Base-by-base conservation (phyloP, 148 eudicot species). In the Chenopodium formosanum region DNA sequence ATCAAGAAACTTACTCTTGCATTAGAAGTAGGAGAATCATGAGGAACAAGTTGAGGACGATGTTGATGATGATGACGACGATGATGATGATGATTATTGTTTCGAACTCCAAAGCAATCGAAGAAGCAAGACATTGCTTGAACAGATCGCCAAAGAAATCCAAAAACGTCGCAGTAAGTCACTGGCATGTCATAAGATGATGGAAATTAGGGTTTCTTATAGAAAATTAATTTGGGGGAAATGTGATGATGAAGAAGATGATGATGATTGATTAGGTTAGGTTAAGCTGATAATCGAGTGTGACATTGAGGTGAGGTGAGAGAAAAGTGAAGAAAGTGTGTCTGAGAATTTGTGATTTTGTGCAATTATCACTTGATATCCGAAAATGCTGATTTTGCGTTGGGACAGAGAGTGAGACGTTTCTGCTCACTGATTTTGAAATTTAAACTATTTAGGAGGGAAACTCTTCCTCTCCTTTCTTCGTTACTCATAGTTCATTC, bases 111-210 rank as follows among this genome's bases (percentile, higher is more conserved):
- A 62, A 89, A 89, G 67, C 91, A 89, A 71, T 86, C 87, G 76
- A 87, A 87, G 76, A 89, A 86, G 71, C 90, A 89, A 66, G 84
- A 85, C 90, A 89, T 87, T 9, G 84, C 76, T 77, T 73, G 79
- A 25, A 84, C 65, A 7, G 87, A 87, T 48, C 80, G 75, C 84
- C 88, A 80, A 74, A 89, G 87, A 68, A 76, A 84, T 8, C 63
- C 52, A 10, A 85, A 79, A 7, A 85, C 87, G 87, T 82, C 69
- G 62, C 75, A 82, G 77, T 79, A 82, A 70, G 81, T 85, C 80
- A 82, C 72, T 58, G 88, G 85, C 81, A 83, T 83, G 40, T 75
- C 79, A 81, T 75, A 23, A 40, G 23, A 78, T 23, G 40, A 53
- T n/a, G 58, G 62, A 50, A 79, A 71, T 64, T 50, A 34, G 76